Conservation (phyloP, 2,329 filamentous ascomycete genomes). For the Niveomyces coronatus region DNA sequence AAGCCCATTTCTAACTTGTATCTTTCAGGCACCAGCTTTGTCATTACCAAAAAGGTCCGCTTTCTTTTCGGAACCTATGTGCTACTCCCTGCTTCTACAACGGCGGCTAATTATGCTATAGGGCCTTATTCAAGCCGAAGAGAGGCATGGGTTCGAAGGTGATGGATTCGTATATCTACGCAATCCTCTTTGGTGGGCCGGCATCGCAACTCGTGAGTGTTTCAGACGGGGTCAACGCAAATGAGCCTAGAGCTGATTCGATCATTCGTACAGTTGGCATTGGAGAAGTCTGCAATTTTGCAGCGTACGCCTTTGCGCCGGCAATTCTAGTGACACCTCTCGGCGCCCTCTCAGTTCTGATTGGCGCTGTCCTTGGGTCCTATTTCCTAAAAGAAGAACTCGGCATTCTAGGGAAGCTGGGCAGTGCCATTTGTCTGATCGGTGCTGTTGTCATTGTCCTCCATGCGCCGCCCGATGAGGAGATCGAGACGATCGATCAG, state of each 20-base stretch:
- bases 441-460: constrained; percentile 96
- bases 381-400: constrained; percentile 89
- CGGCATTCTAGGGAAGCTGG: constrained; percentile 83
- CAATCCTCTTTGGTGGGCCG: constrained; percentile 96
- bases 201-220: constrained; percentile 72
- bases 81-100: not conserved
- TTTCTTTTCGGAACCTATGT: not conserved
- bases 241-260: constrained; percentile 13
- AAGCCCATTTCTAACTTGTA: constrained; percentile 7
- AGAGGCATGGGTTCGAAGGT: constrained; percentile 90
- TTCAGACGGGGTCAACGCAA: not conserved
- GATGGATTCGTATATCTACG: constrained; percentile 91
- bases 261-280: constrained; percentile 66
- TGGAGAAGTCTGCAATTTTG: constrained; percentile 94
- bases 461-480: constrained; percentile 88
- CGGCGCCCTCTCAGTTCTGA: constrained; percentile 86
- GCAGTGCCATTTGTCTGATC: constrained; percentile 91
- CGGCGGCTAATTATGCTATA: constrained; percentile 23
- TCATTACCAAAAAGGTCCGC: constrained; percentile 95
- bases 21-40: constrained; percentile 75
- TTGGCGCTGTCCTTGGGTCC: constrained; percentile 86
- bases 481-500: constrained; percentile 83
- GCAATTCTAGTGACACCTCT: constrained; percentile 97
- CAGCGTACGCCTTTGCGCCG: constrained; percentile 94
- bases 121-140: constrained; percentile 84